Base-by-base conservation (phyloP, 75 land plant species). In the Gnetum montanum region DNA sequence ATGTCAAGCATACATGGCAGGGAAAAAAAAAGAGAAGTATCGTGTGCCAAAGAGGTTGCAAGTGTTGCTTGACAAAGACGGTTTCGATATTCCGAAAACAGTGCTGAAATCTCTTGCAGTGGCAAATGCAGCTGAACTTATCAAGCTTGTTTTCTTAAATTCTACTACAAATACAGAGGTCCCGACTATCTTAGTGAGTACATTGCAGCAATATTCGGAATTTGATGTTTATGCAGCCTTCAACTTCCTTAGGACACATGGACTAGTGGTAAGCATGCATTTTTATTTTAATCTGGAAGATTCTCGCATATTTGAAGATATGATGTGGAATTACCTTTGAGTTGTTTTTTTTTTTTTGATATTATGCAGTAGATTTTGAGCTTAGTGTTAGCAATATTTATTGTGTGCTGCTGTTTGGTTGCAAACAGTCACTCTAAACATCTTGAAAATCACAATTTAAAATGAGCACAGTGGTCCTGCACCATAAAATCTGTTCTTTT, bases 81-180 rank as follows among this genome's bases (percentile, higher is more conserved):
- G 64, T 33, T 18, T 34, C 11, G 73, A 40, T 36, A 60, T 60
- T 24, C 63, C 48, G 34, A 74, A 70, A 29, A 28, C 57, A 48
- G 81, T 75, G 30, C 61, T 56, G 26, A 67, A 72, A 44, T 95
- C 99, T 44, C 37, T 90, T 57, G 85, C 88, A 43, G 77, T 84
- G 65, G 84, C 97, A 12, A 84, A 73, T 70, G 99, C 99, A n/a
- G 72, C 86, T 22, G 99, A 95, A 81, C 82, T 90, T 22, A 74
- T 86, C 46, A 95, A 95, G 51, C 69, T 95, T 46, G 81, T 86
- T 18, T 81, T 90, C 27, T 50, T 95, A 40, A 90, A 76, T 56
- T 68, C 70, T 11, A 67, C 91, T 24, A 61, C 62, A 31, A 61
- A 77, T 35, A 59, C 75, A 12, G 82, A 69, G 63, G 69, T 84